Base-by-base conservation (phyloP, 225 moss, liverwort and hornwort species). In the Pleurozium schreberi region DNA sequence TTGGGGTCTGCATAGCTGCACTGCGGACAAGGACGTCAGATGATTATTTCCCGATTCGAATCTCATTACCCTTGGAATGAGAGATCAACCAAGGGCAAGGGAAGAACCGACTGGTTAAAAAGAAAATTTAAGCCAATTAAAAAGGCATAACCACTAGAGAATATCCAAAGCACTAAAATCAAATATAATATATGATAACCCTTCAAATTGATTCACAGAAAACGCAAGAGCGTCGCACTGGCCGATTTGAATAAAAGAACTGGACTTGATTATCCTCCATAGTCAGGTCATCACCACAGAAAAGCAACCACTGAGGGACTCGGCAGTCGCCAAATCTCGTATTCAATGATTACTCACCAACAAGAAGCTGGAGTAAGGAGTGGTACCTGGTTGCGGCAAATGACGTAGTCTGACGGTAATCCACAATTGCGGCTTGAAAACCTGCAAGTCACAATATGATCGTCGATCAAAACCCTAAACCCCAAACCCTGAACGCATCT, bases 381-480 rank as follows among this genome's bases (percentile, higher is more conserved):
- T 43, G 81, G 60, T 95, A 97, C 97, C 95, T 96, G 70, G 90
- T 92, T 80, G 93, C 90, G 50, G 95, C 86, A 87, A 95, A 96
- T 75, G 93, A 85, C 47, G 67, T 82, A 76, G 96, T 93, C 87
- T 81, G 81, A 80, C 94, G 94, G 83, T 97, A 99, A 74, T 95
- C 92, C 59, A 83, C 70, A 60, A 96, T 90, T 45, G 97, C 99
- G n/a, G n/a, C n/a, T n/a, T n/a, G n/a, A n/a, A 53, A 80, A 81
- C 84, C 52, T 59, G 43, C 50, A 61, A 68, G 36, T 20, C 75
- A 85, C 52, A 68, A 87, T 7, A 71, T 12, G 67, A 87, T 49
- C 58, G 45, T 70, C 47, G 30, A 70, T 64, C 13, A 14, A 61
- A 81, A 61, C 30, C 43, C 49, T 64, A 38, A 65, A 82, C 14